phyloP scores from a whole-genome alignment of 2,329 filamentous ascomycete genomes.

The Diaporthe humulicola region DNA sequence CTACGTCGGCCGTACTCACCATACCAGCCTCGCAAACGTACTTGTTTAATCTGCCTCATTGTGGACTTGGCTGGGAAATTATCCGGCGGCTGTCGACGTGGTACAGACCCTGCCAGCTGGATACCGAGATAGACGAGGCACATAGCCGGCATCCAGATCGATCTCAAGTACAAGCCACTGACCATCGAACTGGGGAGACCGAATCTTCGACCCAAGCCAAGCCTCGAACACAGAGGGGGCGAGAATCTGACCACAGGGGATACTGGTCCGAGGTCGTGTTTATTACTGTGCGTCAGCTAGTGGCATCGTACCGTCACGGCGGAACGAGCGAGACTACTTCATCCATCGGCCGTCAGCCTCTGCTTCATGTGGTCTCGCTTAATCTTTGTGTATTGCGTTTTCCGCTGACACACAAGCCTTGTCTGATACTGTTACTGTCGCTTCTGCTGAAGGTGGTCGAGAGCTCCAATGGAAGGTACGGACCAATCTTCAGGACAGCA shows the following conservation, averaged over 20 bases:
- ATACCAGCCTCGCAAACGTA: slow-evolving; percentile 19
- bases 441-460: not conserved
- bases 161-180: slow-evolving; percentile 6
- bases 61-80: slow-evolving; percentile 9
- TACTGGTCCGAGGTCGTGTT: not conserved
- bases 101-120: slow-evolving; percentile 34
- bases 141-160: slow-evolving; percentile 28
- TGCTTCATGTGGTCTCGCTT: slow-evolving; percentile 10
- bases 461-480: slow-evolving; percentile 31
- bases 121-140: slow-evolving; percentile 28
- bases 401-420: not conserved
- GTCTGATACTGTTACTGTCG: not conserved
- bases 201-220: not conserved
- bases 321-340: slow-evolving; percentile 19
- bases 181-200: not conserved
- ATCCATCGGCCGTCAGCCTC: not conserved
- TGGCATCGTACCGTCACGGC: not conserved
- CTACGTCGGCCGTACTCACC: slow-evolving; percentile 15
- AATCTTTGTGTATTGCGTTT: slow-evolving; percentile 14
- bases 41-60: not conserved
- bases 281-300: not conserved
- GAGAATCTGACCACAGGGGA: not conserved
- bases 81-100: slow-evolving; percentile 30
- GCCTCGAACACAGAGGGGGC: not conserved
- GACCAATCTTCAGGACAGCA: slow-evolving; percentile 13